A percentile compares a stretch with the other conserved stretches of the same genome.
Evolutionary conservation across 345 rosid species (phyloP).

Genomic region (Pugionium cornutum): DNA sequence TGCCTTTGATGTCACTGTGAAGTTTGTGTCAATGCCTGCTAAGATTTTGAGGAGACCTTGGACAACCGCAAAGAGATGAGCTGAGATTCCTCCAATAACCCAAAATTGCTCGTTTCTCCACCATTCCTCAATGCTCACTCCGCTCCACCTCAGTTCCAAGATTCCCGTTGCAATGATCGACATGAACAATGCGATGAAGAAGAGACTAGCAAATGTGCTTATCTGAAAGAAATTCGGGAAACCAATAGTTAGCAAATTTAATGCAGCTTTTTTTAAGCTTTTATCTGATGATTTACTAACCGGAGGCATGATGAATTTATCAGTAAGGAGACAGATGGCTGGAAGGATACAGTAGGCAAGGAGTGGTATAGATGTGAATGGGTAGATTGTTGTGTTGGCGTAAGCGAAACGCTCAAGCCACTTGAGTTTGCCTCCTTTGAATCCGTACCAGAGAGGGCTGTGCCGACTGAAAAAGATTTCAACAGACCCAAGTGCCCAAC

Average conservation of each 20-base stretch:
- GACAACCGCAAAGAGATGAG: slow-evolving; percentile 88
- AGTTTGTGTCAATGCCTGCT: slow-evolving; percentile 92
- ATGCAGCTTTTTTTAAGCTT: not conserved
- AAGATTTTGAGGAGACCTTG: slow-evolving; percentile 85
- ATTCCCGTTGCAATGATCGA: slow-evolving; percentile 85
- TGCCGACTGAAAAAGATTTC: slow-evolving; percentile 98
- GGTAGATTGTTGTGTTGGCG: slow-evolving; percentile 89
- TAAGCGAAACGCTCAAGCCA: slow-evolving; percentile 95
- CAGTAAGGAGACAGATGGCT: slow-evolving; percentile 90
- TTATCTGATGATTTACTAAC: slow-evolving; percentile 41
- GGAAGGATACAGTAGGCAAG: slow-evolving; percentile 92
- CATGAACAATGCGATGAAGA: slow-evolving; percentile 77
- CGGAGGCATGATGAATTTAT: slow-evolving; percentile 97
- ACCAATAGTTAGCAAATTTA: slow-evolving; percentile 13
- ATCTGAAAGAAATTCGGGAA: slow-evolving; percentile 48
- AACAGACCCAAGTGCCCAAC: slow-evolving; percentile 99
- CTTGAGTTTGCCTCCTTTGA: slow-evolving; percentile 88
- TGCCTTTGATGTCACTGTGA: slow-evolving; percentile 94
- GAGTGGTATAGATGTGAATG: slow-evolving; percentile 90
- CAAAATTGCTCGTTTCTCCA: slow-evolving; percentile 99
- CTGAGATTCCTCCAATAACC: slow-evolving; percentile 96
- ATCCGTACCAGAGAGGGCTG: slow-evolving; percentile 85
- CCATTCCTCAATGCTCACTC: slow-evolving; percentile 98
- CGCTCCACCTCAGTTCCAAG: slow-evolving; percentile 94
- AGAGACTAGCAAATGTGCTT: slow-evolving; percentile 92